phyloP scores from a whole-genome alignment of 1,139 yeast genomes.

The Kurtzmaniella natalensis region DNA sequence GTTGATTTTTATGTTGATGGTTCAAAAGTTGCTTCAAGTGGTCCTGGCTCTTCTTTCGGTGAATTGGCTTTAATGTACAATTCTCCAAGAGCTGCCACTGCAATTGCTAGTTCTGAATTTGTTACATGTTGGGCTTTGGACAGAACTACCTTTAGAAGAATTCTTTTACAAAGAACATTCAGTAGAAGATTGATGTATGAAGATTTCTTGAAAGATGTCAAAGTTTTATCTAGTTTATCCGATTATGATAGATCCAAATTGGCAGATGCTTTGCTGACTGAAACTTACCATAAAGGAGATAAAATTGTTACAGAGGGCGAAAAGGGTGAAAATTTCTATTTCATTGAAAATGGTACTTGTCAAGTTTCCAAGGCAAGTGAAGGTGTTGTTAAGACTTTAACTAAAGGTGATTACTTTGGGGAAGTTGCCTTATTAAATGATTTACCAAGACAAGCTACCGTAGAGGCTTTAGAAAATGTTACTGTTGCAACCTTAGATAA shows the following conservation, averaged over 20 bases:
- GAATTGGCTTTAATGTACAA: slow-evolving; percentile 97
- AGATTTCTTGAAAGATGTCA: slow-evolving; percentile 81
- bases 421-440: slow-evolving; percentile 91
- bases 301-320: slow-evolving; percentile 85
- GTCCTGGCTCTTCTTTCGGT: slow-evolving; percentile 90
- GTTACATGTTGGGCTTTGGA: slow-evolving; percentile 84
- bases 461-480: slow-evolving; percentile 68
- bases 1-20: slow-evolving; percentile 82
- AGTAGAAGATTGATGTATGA: slow-evolving; percentile 90
- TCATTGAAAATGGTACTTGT: slow-evolving; percentile 86
- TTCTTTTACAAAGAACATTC: slow-evolving; percentile 83
- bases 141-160: slow-evolving; percentile 87
- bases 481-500: slow-evolving; percentile 90
- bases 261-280: slow-evolving; percentile 90
- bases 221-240: slow-evolving; percentile 68
- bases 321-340: slow-evolving; percentile 83
- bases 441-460: slow-evolving; percentile 92
- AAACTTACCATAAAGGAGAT: slow-evolving; percentile 66
- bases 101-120: slow-evolving; percentile 64
- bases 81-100: slow-evolving; percentile 97
- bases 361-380: slow-evolving; percentile 55
- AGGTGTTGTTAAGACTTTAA: slow-evolving; percentile 57
- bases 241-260: slow-evolving; percentile 83
- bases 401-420: slow-evolving; percentile 92
- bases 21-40: slow-evolving; percentile 64